Evolutionary conservation across 768 basidiomycete genomes (phyloP), one percentile per base, ranked within the genome.

Genomic region (Lentinula aciculospora): DNA sequence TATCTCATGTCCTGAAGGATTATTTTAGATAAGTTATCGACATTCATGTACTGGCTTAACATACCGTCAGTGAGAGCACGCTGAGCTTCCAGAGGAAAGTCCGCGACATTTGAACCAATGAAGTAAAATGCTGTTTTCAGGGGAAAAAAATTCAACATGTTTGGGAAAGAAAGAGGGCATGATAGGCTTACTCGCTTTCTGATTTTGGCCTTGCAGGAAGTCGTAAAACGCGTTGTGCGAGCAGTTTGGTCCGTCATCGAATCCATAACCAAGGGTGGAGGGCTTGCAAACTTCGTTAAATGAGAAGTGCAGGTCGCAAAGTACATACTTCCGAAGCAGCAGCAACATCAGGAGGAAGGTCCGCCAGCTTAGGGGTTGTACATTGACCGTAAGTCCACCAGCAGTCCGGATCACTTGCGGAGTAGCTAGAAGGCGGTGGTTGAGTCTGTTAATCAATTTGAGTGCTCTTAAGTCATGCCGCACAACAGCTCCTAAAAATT

Each of bases 231-330:
- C 74, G 56, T 85, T 85, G 59, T 86, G 84, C 3, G 81, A 78
- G 62, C 84, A 86, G 61, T 82, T 84, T 2, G 84, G 84, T 1
- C 84, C 84, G 59, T 86, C 84, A 58, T 86, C 84, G 58, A 85
- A 85, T 3, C 76, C 81, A 50, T 81, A 85, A 1, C 82, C 84
- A n/a, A 84, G 68, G 3, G 83, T 82, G 10, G 31, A 44, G 10
- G 54, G 54, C 54, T 53, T 42, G 25, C 8, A 48, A 47, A 27
- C 0, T 5, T n/a, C 32, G 10, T 44, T 12, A 27, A 42, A 13
- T 23, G 31, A 28, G 13, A 17, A 6, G 42, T 39, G 4, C 34
- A 3, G 19, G 42, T n/a, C 23, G 25, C 9, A 34, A 15, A 8
- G 7, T 13, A 47, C 56, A 8, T 53, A 76, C 82, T 71, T 84